phyloP scores from a whole-genome alignment of 371 early-diverging fungal species.

The Rhizopus delemar region DNA sequence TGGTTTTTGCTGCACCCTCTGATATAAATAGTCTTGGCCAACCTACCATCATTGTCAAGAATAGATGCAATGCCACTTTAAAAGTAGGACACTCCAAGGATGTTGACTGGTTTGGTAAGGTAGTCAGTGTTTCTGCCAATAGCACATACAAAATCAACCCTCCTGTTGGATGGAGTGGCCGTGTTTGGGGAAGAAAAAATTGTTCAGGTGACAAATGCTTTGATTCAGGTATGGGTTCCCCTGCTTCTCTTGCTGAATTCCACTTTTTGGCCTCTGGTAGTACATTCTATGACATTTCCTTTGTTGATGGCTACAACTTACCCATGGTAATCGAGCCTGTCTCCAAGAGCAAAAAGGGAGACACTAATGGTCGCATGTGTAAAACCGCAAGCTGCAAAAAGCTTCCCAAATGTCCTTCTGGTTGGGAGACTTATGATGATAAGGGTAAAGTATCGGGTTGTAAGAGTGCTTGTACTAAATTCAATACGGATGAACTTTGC shows the following conservation, averaged over 20 bases:
- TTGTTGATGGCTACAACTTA: constrained; percentile 46
- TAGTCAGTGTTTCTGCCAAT: constrained; percentile 20
- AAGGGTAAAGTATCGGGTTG: constrained; percentile 34
- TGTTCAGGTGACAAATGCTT: constrained; percentile 23
- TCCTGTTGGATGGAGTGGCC: constrained; percentile 37
- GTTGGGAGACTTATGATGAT: constrained; percentile 23
- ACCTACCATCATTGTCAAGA: constrained; percentile 23
- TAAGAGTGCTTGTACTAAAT: constrained; percentile 42
- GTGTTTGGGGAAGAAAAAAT: constrained; percentile 38
- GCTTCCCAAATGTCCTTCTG: constrained; percentile 37
- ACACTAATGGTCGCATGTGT: constrained; percentile 23
- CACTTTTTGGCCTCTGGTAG: constrained; percentile 27
- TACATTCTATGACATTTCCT: constrained; percentile 43
- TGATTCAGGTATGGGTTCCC: constrained; percentile 25
- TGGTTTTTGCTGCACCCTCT: constrained; percentile 14
- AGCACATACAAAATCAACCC: constrained; percentile 18
- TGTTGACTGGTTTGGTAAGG: constrained; percentile 19
- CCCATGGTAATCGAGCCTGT: constrained; percentile 37
- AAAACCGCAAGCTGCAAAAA: constrained; percentile 31
- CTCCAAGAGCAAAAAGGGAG: constrained; percentile 19
- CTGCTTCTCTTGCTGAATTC: constrained; percentile 45
- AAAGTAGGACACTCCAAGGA: constrained; percentile 20
- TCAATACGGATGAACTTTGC: constrained; percentile 39
- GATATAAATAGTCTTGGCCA: background rate
- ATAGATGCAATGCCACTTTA: constrained; percentile 11